Evolutionary conservation across 495 filamentous ascomycete species (phyloP).

Genomic region (Choiromyces venosus): DNA sequence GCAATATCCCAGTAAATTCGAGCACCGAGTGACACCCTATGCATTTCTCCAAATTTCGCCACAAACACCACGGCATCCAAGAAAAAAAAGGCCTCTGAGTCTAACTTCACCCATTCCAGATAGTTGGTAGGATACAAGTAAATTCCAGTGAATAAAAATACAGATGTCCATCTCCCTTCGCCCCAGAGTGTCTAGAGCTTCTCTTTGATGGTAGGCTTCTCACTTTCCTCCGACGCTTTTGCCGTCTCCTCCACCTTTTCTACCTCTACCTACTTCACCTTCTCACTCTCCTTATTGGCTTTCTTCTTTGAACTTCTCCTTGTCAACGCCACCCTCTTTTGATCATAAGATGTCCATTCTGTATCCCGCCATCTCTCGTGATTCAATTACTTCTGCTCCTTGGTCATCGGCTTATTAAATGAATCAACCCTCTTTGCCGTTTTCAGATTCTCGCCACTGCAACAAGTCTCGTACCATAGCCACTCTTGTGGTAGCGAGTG

Average conservation of each 20-base stretch:
- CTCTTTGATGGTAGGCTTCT: background rate
- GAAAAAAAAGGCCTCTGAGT: background rate
- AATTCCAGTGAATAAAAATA: background rate
- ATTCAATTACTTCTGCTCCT: slow-evolving; percentile 98
- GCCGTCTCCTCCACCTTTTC: background rate
- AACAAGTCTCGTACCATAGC: slow-evolving; percentile 99
- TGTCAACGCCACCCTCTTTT: slow-evolving; percentile 79
- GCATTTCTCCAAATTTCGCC: background rate
- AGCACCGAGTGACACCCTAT: background rate
- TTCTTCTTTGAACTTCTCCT: slow-evolving; percentile 43
- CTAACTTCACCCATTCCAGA: background rate
- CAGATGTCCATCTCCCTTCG: background rate
- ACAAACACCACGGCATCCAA: background rate
- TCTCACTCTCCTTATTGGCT: slow-evolving; percentile 16
- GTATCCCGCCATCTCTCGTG: slow-evolving; percentile 89
- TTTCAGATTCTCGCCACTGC: slow-evolving; percentile 74
- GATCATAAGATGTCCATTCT: slow-evolving; percentile 94
- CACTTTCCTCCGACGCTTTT: slow-evolving; percentile 7
- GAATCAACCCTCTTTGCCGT: slow-evolving; percentile 87
- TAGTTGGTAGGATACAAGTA: background rate
- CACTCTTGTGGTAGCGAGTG: slow-evolving; percentile 91
- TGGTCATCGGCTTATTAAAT: slow-evolving; percentile 96
- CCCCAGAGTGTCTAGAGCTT: background rate
- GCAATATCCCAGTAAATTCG: background rate
- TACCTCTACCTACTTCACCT: slow-evolving; percentile 7